phyloP scores from a whole-genome alignment of 2,329 filamentous ascomycete genomes.

The Furcasterigmium sp. region DNA sequence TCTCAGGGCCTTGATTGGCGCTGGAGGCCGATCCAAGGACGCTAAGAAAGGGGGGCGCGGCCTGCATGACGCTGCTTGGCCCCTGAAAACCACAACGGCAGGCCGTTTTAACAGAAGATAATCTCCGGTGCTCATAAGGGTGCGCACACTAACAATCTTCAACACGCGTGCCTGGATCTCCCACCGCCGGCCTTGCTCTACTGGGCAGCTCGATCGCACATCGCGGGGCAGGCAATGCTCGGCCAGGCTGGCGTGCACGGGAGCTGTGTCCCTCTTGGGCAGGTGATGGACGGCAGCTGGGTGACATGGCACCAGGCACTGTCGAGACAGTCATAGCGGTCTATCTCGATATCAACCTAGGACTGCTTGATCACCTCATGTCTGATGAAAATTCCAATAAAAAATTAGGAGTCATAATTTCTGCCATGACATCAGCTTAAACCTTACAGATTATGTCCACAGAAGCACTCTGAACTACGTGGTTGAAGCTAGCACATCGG shows the following conservation, averaged over 20 bases:
- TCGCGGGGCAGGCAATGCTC: neutral
- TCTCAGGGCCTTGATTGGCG: no score
- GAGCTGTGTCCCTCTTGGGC: neutral
- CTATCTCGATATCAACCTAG: no score
- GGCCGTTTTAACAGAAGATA: slow-evolving; percentile 2
- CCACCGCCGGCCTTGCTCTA: neutral
- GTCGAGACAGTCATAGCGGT: no score
- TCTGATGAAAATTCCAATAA: no score
- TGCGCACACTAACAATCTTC: neutral
- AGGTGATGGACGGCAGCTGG: neutral
- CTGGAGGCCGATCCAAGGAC: neutral
- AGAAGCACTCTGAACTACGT: no score
- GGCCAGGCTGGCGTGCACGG: slow-evolving; percentile 1
- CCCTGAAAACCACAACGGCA: no score
- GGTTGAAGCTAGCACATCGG: no score
- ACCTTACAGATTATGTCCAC: no score
- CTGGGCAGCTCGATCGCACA: slow-evolving; percentile 2
- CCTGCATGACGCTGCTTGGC: neutral
- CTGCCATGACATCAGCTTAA: no score
- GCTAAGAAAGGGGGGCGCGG: neutral
- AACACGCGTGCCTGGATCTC: neutral
- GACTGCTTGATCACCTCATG: no score
- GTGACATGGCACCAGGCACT: no score
- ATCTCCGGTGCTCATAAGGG: neutral
- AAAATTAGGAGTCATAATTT: no score